These are phyloP conservation scores for Ophiostoma pallidulum DNA, from an alignment of 2,329 filamentous ascomycete species.

Conservation along the genomic window DNA sequence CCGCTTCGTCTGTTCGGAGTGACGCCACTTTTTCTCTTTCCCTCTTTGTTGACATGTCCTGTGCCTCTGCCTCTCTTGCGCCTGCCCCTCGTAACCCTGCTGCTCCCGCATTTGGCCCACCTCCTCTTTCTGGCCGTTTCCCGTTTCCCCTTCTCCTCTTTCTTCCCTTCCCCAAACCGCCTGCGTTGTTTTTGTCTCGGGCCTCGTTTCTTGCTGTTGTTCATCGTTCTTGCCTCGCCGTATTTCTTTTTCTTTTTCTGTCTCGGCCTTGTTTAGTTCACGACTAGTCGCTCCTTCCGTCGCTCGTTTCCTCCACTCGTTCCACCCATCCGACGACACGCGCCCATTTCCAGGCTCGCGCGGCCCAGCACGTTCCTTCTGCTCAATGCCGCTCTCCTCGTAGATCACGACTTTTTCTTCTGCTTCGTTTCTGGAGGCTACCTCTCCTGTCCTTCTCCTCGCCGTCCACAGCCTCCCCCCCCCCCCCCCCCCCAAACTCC, in stretches of 20 bases:
- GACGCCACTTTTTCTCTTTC: too few species aligned
- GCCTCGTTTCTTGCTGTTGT: background rate
- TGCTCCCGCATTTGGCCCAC: too few species aligned
- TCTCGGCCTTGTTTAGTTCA: background rate
- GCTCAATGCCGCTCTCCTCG: background rate
- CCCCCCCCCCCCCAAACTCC: too few species aligned
- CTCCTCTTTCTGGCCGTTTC: too few species aligned
- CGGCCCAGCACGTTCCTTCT: conserved; percentile 1
- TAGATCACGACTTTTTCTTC: background rate
- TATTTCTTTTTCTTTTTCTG: background rate
- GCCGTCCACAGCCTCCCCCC: too few species aligned
- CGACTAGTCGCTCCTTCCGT: conserved; percentile 1
- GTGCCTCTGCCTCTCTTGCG: too few species aligned
- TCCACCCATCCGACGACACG: conserved; percentile 1
- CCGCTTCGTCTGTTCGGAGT: background rate
- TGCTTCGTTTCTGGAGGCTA: background rate
- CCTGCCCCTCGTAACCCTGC: too few species aligned
- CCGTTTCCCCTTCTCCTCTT: too few species aligned
- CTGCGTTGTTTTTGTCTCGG: background rate
- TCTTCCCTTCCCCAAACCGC: background rate
- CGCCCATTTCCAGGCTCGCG: conserved; percentile 6
- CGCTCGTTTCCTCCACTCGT: conserved; percentile 1
- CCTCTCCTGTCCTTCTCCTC: background rate
- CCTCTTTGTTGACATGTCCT: too few species aligned
- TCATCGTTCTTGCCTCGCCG: background rate